Evolutionary conservation across 352 stramenopile species (phyloP).

Genomic region (Globisporangium irregulare): DNA sequence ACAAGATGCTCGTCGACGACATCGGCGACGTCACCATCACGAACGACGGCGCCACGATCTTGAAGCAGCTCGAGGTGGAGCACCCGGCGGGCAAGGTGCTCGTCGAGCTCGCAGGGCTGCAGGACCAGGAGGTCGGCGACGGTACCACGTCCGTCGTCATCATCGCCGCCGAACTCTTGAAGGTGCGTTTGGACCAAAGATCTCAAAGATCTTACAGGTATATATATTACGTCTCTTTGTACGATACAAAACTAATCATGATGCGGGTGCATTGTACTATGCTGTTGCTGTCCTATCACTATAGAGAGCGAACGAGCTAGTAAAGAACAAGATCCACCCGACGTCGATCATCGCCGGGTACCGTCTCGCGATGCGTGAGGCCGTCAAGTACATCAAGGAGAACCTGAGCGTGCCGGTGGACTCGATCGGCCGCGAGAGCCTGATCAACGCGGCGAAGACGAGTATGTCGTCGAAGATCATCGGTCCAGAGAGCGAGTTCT

Average conservation of each 20-base stretch:
- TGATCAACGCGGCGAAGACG: slow-evolving; percentile 97
- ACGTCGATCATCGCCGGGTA: slow-evolving; percentile 99
- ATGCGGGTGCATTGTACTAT: slow-evolving; percentile 6
- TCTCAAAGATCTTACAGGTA: slow-evolving; percentile 21
- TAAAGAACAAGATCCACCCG: slow-evolving; percentile 99
- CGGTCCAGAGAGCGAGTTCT: slow-evolving; percentile 96
- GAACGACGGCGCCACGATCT: slow-evolving; percentile 99
- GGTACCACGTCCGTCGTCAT: slow-evolving; percentile 99
- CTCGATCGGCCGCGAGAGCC: slow-evolving; percentile 91
- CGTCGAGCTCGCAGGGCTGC: slow-evolving; percentile 96
- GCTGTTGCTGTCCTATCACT: slow-evolving; percentile 7
- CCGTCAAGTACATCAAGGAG: slow-evolving; percentile 99
- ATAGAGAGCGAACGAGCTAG: slow-evolving; percentile 94
- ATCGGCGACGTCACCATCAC: slow-evolving; percentile 99
- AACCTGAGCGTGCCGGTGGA: slow-evolving; percentile 96
- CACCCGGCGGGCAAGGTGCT: slow-evolving; percentile 98
- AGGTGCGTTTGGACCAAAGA: slow-evolving; percentile 33
- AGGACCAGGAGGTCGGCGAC: slow-evolving; percentile 99
- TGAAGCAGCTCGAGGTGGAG: slow-evolving; percentile 99
- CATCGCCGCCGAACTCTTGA: slow-evolving; percentile 97
- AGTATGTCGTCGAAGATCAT: slow-evolving; percentile 99
- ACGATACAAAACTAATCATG: background rate
- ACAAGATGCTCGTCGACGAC: slow-evolving; percentile 99
- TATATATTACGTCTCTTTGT: background rate
- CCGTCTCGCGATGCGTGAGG: slow-evolving; percentile 97